These are phyloP conservation scores for Closterium sp. DNA, from an alignment of 139 green algal genomes.

Conservation along the genomic window DNA sequence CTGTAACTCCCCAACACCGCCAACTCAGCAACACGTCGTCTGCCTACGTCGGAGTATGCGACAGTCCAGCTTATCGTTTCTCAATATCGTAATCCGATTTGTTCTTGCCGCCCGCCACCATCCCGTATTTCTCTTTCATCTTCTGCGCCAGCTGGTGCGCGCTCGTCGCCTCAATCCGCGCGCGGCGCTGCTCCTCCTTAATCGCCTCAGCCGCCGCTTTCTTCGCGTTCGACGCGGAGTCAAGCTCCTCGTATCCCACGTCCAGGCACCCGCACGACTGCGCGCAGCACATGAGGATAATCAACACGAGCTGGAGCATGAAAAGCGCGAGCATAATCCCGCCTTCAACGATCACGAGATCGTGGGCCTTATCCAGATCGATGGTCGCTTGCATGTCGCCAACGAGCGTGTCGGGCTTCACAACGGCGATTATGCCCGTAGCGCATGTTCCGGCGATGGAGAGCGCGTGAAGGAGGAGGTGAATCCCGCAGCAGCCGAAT, in stretches of 20 bases:
- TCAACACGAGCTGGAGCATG: background rate
- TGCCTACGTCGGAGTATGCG: too few relatives aligned
- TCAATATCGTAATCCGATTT: background rate
- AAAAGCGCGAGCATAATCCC: background rate
- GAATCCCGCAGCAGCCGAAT: conserved; percentile 8
- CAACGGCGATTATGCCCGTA: background rate
- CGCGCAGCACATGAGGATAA: background rate
- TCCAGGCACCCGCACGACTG: background rate
- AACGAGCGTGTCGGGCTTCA: background rate
- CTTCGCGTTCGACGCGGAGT: background rate
- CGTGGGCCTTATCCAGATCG: background rate
- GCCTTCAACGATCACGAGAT: background rate
- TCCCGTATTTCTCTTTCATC: conserved; percentile 24
- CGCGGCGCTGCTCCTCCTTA: background rate
- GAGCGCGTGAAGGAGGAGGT: background rate
- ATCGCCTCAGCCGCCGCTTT: background rate
- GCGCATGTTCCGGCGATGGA: conserved; percentile 9
- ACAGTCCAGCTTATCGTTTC: background rate
- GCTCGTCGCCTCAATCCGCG: background rate
- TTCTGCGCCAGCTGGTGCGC: conserved; percentile 11
- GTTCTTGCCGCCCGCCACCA: background rate
- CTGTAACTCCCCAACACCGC: background rate
- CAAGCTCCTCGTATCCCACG: background rate
- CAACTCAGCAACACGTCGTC: too few relatives aligned
- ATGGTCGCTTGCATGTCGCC: background rate